Evolutionary conservation across 116 monocot species (phyloP).

Genomic region (Papilionanthe hybrid): DNA sequence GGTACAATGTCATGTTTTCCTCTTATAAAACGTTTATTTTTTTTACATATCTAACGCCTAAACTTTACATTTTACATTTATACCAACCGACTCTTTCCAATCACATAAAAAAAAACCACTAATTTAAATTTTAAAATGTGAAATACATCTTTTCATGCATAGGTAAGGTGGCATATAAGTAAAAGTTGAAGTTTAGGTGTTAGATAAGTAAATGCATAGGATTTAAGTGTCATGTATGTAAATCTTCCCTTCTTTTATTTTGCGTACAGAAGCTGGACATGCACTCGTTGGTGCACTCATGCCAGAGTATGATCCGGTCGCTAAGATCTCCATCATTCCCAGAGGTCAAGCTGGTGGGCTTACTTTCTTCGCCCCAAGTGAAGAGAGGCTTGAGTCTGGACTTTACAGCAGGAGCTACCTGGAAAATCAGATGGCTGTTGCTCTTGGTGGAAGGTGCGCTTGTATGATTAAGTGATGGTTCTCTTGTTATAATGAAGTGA

Average conservation of each 20-base stretch:
- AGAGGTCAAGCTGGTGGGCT: slow-evolving; percentile 97
- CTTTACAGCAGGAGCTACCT: slow-evolving; percentile 95
- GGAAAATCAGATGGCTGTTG: slow-evolving; percentile 99
- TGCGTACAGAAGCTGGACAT: slow-evolving; percentile 81
- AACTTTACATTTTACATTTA: too few relatives aligned
- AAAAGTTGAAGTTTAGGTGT: too few relatives aligned
- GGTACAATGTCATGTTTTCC: slow-evolving; percentile 33
- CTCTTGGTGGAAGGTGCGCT: slow-evolving; percentile 91
- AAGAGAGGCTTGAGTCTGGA: slow-evolving; percentile 96
- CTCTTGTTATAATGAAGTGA: neutral
- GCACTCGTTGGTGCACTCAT: slow-evolving; percentile 98
- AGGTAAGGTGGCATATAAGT: too few relatives aligned
- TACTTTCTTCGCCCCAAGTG: slow-evolving; percentile 98
- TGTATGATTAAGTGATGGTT: neutral
- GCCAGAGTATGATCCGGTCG: slow-evolving; percentile 99
- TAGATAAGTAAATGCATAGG: too few relatives aligned
- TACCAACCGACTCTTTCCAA: too few relatives aligned
- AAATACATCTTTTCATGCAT: too few relatives aligned
- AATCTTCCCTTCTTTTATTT: neutral
- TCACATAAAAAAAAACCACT: too few relatives aligned
- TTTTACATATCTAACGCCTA: too few relatives aligned
- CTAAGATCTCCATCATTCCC: slow-evolving; percentile 97
- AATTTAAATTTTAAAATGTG: too few relatives aligned
- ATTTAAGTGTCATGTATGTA: too few relatives aligned
- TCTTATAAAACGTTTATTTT: neutral